A percentile compares a stretch with the other conserved stretches of the same genome.
Conservation (phyloP, 2,329 filamentous ascomycete species). For the Phialemonium atrogriseum region DNA sequence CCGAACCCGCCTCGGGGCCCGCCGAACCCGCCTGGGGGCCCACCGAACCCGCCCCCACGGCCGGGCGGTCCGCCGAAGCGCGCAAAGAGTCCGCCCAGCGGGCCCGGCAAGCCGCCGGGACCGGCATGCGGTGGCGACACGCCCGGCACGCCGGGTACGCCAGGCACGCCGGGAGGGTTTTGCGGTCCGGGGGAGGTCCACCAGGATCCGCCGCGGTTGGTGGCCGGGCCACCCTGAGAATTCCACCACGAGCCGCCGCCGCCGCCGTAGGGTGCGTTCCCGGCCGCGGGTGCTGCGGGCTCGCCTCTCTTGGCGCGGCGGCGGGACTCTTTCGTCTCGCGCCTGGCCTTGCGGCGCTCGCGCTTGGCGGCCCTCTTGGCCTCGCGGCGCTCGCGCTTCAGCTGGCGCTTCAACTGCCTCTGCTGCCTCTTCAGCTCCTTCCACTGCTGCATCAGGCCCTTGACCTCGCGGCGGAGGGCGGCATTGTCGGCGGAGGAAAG, state of each 20-base stretch:
- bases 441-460: constrained; percentile 34
- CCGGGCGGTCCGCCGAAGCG: constrained; percentile 3
- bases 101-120: constrained; percentile 2
- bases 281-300: neutral
- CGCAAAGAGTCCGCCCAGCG: constrained; percentile 6
- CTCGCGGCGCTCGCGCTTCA: constrained; percentile 21
- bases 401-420: constrained; percentile 20
- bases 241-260: no score
- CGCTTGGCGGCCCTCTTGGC: constrained; percentile 22
- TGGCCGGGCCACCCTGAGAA: neutral
- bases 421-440: constrained; percentile 29
- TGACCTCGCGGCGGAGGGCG: constrained; percentile 35
- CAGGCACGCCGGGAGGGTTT: neutral
- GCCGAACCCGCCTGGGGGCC: neutral
- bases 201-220: neutral
- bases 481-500: constrained; percentile 18
- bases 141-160: neutral
- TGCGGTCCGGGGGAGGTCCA: constrained; percentile 1
- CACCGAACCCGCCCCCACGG: neutral
- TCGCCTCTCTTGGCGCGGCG: constrained; percentile 1
- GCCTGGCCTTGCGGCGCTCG: constrained; percentile 11
- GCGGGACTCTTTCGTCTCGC: constrained; percentile 12
- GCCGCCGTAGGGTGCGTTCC: constrained; percentile 1
- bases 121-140: neutral
- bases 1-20: constrained; percentile 2